Conservation (phyloP, 768 basidiomycete species). For the Russula earlei region DNA sequence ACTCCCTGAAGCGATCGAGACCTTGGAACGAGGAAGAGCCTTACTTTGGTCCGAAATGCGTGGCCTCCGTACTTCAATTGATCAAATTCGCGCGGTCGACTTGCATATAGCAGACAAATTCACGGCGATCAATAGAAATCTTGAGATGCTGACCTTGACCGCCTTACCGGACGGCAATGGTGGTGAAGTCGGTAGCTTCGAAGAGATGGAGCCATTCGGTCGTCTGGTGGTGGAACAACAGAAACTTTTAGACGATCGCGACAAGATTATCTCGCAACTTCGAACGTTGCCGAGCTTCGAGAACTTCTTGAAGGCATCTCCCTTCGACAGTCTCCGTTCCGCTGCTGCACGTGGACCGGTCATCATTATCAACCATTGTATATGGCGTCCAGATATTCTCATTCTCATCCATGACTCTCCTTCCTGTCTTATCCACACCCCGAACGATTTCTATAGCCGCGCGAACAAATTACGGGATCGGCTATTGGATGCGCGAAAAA, state of each 20-base stretch:
- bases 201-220: conserved; percentile 18
- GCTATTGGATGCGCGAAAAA: background rate
- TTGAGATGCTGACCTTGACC: background rate
- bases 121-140: background rate
- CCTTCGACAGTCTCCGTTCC: background rate
- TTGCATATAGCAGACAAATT: background rate
- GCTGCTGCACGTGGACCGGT: background rate
- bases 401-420: background rate
- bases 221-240: conserved; percentile 24
- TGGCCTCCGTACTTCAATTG: background rate
- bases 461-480: conserved; percentile 32
- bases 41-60: background rate
- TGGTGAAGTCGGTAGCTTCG: background rate
- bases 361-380: background rate
- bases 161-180: too few relatives aligned
- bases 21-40: background rate
- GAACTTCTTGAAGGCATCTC: background rate
- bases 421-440: conserved; percentile 36
- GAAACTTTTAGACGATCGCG: background rate
- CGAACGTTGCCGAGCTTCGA: background rate
- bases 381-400: background rate
- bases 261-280: background rate
- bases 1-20: background rate
- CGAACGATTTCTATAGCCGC: conserved; percentile 26
- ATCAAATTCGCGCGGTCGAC: background rate